A percentile compares a stretch with the other conserved stretches of the same genome.
phyloP scores from a whole-genome alignment of 129 eudicot species.

The Arctium minus region DNA sequence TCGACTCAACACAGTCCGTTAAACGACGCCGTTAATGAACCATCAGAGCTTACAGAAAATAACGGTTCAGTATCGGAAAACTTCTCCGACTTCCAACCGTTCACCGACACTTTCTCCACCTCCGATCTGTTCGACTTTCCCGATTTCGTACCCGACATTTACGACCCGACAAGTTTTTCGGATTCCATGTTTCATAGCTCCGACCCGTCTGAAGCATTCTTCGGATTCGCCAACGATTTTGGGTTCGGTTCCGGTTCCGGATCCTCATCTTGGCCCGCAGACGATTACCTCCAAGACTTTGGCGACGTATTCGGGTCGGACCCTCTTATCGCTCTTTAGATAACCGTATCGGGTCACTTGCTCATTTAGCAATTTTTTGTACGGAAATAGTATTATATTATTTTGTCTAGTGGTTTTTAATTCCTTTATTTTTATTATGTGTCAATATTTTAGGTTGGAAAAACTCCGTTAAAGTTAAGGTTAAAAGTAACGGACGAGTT shows the following conservation, averaged over 20 bases:
- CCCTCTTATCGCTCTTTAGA: conserved; percentile 53
- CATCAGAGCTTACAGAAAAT: not conserved
- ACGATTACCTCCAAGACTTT: conserved; percentile 60
- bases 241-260: conserved; percentile 28
- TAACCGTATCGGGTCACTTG: conserved; percentile 2
- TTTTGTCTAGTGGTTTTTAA: not conserved
- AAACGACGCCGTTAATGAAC: conserved; percentile 19
- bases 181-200: conserved; percentile 24
- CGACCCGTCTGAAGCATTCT: conserved; percentile 6
- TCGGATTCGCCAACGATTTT: conserved; percentile 28
- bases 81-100: conserved; percentile 36
- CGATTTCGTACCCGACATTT: conserved; percentile 48
- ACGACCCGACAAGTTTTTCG: conserved; percentile 31
- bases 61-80: conserved; percentile 21
- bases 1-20: conserved; percentile 25
- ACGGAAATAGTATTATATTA: conserved; percentile 20
- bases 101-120: conserved; percentile 27
- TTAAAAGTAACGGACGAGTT: conserved; percentile 32
- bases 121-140: conserved; percentile 45
- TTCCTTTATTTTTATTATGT: conserved; percentile 15
- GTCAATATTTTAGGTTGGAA: conserved; percentile 9
- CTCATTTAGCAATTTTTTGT: conserved; percentile 34
- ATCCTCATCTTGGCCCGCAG: conserved; percentile 36
- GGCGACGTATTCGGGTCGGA: conserved; percentile 94
- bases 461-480: conserved; percentile 31